These are phyloP conservation scores for Domatiomyces catenatus DNA, from an alignment of 2,329 filamentous ascomycete genomes.

Conservation along the genomic window DNA sequence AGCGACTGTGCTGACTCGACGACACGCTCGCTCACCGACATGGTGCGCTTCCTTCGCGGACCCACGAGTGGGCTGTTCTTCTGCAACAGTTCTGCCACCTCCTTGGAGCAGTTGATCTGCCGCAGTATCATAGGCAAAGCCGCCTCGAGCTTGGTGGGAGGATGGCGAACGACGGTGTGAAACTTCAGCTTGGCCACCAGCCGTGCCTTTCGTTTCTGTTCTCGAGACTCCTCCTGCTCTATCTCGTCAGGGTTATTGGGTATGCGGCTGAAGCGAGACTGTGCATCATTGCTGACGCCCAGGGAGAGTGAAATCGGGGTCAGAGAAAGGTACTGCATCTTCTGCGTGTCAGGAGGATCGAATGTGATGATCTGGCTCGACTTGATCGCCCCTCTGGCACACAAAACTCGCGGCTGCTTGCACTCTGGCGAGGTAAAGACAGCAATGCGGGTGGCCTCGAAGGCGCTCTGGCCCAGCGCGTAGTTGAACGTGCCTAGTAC, in stretches of 20 bases:
- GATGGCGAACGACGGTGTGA: conserved; percentile 67
- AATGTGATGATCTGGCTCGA: conserved; percentile 82
- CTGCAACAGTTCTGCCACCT: conserved; percentile 70
- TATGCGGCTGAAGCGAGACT: neutral
- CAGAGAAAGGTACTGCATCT: conserved; percentile 94
- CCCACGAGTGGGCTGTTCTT: conserved; percentile 80
- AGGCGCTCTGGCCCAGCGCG: conserved; percentile 27
- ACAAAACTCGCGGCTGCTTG: conserved; percentile 57
- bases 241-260: conserved; percentile 31
- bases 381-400: conserved; percentile 45
- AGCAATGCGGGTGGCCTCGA: conserved; percentile 57
- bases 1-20: conserved; percentile 84
- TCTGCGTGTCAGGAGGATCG: conserved; percentile 64
- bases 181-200: conserved; percentile 75
- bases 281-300: conserved; percentile 19
- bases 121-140: conserved; percentile 69
- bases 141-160: conserved; percentile 66
- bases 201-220: conserved; percentile 47
- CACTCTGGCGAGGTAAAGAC: conserved; percentile 37
- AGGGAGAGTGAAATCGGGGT: conserved; percentile 77
- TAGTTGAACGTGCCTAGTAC: conserved; percentile 72
- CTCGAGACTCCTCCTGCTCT: conserved; percentile 58
- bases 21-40: conserved; percentile 87
- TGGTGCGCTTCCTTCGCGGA: conserved; percentile 60
- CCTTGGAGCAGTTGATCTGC: conserved; percentile 91